These are phyloP conservation scores for Tuctoria greenei DNA, from an alignment of 176 grass and related monocot species.

Conservation along the genomic window DNA sequence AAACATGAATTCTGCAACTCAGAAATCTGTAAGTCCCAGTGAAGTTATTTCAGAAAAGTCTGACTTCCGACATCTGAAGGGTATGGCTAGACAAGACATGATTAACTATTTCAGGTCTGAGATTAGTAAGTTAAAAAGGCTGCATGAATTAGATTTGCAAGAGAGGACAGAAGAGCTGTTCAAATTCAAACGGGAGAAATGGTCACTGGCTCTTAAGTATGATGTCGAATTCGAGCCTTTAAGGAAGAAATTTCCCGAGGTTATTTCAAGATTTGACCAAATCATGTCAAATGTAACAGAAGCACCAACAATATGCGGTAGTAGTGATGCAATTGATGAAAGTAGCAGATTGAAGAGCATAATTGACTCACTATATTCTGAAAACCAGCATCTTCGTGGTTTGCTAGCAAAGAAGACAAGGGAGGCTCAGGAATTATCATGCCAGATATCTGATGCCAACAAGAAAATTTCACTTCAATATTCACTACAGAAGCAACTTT, in stretches of 20 bases:
- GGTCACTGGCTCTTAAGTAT: slow-evolving; percentile 73
- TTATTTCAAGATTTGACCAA: slow-evolving; percentile 76
- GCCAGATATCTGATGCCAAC: slow-evolving; percentile 55
- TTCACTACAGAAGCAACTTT: slow-evolving; percentile 45
- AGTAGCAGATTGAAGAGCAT: slow-evolving; percentile 54
- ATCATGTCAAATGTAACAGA: slow-evolving; percentile 52
- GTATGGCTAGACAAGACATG: slow-evolving; percentile 69
- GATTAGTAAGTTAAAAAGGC: slow-evolving; percentile 87
- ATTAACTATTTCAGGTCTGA: slow-evolving; percentile 81
- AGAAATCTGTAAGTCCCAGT: slow-evolving; percentile 55
- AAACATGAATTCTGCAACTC: slow-evolving; percentile 39
- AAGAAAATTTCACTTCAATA: slow-evolving; percentile 54
- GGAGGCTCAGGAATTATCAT: slow-evolving; percentile 62
- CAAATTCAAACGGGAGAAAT: slow-evolving; percentile 87
- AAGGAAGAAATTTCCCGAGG: slow-evolving; percentile 76
- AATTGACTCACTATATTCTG: slow-evolving; percentile 64
- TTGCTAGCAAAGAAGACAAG: slow-evolving; percentile 71
- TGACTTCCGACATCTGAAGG: slow-evolving; percentile 73
- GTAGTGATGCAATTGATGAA: slow-evolving; percentile 53
- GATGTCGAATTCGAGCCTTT: slow-evolving; percentile 75
- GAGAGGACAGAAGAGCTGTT: slow-evolving; percentile 97
- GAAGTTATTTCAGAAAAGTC: slow-evolving; percentile 73
- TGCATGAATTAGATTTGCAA: slow-evolving; percentile 79
- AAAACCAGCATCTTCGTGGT: slow-evolving; percentile 63
- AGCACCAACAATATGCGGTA: slow-evolving; percentile 29